Evolutionary conservation across 2,329 filamentous ascomycete species (phyloP).

Genomic region (Chaetomium globosum): DNA sequence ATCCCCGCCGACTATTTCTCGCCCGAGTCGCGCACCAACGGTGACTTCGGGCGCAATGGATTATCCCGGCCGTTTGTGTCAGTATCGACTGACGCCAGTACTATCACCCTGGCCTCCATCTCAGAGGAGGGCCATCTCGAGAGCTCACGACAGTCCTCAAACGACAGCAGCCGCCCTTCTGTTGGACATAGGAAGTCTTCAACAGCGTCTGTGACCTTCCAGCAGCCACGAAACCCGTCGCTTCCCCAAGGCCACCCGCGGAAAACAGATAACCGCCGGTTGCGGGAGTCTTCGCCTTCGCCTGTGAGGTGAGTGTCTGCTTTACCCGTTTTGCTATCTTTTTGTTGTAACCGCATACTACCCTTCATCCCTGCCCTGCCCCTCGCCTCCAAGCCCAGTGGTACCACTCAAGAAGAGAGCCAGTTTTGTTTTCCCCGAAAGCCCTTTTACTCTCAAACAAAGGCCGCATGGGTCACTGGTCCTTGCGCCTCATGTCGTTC

Average conservation of each 20-base stretch:
- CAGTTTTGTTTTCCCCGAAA: neutral
- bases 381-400: conserved; percentile 28
- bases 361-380: neutral
- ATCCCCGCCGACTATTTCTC: conserved; percentile 38
- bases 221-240: conserved; percentile 47
- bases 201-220: conserved; percentile 53
- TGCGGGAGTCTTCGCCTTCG: conserved; percentile 53
- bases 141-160: conserved; percentile 35
- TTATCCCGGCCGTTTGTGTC: conserved; percentile 19
- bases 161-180: conserved; percentile 43
- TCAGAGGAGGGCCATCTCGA: conserved; percentile 22
- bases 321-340: conserved; percentile 2
- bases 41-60: conserved; percentile 19
- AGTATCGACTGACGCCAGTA: conserved; percentile 33
- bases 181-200: conserved; percentile 50
- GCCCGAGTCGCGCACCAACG: conserved; percentile 17
- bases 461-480: neutral
- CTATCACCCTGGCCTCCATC: conserved; percentile 35
- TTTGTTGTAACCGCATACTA: neutral
- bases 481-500: neutral
- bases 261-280: conserved; percentile 48
- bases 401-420: conserved; percentile 17
- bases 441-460: neutral
- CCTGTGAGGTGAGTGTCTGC: conserved; percentile 50
- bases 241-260: conserved; percentile 55